A percentile compares a stretch with the other conserved stretches of the same genome.
Evolutionary conservation across 2,329 filamentous ascomycete genomes (phyloP).

Genomic region (Thielaviopsis punctulata): DNA sequence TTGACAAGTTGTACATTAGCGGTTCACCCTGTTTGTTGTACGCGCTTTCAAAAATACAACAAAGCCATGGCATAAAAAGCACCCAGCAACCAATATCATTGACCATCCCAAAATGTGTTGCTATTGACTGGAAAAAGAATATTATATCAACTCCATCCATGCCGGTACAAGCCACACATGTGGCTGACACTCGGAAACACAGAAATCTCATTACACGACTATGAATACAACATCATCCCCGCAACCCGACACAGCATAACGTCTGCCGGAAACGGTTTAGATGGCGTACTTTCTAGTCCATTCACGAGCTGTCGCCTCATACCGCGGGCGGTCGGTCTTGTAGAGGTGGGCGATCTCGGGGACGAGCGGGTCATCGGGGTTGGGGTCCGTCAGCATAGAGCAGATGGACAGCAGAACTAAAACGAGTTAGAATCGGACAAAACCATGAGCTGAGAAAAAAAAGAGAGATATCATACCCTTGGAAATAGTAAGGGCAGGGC

Average conservation of each 20-base stretch:
- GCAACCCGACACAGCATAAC: conserved; percentile 2
- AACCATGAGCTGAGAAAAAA: background rate
- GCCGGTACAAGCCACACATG: background rate
- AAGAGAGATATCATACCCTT: conserved; percentile 55
- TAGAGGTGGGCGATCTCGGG: conserved; percentile 99
- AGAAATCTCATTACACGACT: conserved; percentile 1
- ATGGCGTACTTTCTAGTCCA: conserved; percentile 99
- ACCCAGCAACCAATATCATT: background rate
- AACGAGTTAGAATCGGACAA: conserved; percentile 5
- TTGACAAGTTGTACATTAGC: too few species aligned
- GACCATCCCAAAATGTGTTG: background rate
- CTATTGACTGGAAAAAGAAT: background rate
- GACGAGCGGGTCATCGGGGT: conserved; percentile 95
- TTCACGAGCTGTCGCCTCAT: conserved; percentile 90
- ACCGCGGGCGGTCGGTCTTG: conserved; percentile 93
- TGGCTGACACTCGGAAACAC: background rate
- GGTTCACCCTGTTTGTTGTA: too few species aligned
- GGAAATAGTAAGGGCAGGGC: conserved; percentile 90
- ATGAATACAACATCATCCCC: conserved; percentile 6
- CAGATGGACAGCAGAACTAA: conserved; percentile 94
- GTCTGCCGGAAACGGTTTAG: conserved; percentile 25
- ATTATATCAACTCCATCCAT: background rate
- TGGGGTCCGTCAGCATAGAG: conserved; percentile 98
- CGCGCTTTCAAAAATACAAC: too few species aligned
- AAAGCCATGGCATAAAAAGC: too few species aligned